These are phyloP conservation scores for Phialocephala sp. DNA, from an alignment of 2,329 filamentous ascomycete genomes.

Conservation along the genomic window DNA sequence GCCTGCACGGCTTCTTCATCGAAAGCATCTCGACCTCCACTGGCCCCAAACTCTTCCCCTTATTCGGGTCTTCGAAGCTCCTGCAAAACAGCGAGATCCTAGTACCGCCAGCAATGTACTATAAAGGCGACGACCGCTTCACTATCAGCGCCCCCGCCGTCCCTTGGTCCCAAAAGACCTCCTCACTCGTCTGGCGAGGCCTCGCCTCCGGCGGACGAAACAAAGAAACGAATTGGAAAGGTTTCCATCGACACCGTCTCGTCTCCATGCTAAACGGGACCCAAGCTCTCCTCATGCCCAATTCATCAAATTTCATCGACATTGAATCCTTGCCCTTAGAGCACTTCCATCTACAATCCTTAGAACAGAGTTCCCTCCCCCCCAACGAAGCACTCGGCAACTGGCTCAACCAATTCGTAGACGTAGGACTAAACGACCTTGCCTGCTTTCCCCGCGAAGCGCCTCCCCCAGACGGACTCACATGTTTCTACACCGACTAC, in stretches of 20 bases:
- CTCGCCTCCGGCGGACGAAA: constrained; percentile 64
- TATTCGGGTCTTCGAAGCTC: constrained; percentile 66
- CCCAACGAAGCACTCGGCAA: constrained; percentile 55
- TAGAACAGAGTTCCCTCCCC: constrained; percentile 33
- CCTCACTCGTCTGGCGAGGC: constrained; percentile 66
- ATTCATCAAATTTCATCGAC: constrained; percentile 50
- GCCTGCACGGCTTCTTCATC: constrained; percentile 58
- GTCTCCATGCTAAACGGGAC: constrained; percentile 58
- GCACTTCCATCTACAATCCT: constrained; percentile 14
- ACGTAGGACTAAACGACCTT: constrained; percentile 25
- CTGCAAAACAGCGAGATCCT: constrained; percentile 67
- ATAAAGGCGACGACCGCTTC: constrained; percentile 62
- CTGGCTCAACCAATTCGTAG: constrained; percentile 23
- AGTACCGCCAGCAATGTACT: constrained; percentile 68
- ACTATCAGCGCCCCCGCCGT: constrained; percentile 60
- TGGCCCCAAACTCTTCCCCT: constrained; percentile 59
- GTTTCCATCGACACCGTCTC: constrained; percentile 62
- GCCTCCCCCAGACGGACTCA: constrained; percentile 36
- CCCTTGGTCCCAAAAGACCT: constrained; percentile 60
- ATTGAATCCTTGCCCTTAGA: constrained; percentile 33
- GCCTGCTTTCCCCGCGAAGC: constrained; percentile 42
- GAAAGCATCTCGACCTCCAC: constrained; percentile 56
- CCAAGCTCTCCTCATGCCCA: constrained; percentile 46
- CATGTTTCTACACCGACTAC: constrained; percentile 48
- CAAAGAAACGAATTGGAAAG: constrained; percentile 54